These are phyloP conservation scores for Chaetomiaceae sp. DNA, from an alignment of 2,329 filamentous ascomycete species.

Conservation along the genomic window DNA sequence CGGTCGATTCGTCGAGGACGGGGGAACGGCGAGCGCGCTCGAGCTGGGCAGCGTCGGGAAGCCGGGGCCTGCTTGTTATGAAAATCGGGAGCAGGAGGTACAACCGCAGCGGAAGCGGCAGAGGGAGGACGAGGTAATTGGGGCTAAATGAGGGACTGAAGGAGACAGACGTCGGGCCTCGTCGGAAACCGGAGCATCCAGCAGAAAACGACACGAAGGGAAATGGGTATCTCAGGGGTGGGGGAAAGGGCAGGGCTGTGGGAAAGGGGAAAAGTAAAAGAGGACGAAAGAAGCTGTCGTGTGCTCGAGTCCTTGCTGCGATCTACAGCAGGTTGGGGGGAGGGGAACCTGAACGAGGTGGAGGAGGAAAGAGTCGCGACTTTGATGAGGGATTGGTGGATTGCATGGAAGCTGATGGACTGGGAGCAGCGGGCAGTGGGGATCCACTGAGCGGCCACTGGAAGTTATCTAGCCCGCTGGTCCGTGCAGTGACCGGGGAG, in stretches of 20 bases:
- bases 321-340: slow-evolving; percentile 28
- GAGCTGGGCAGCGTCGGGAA: neutral
- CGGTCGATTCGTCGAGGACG: neutral
- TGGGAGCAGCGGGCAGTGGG: slow-evolving; percentile 14
- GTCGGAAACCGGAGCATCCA: slow-evolving; percentile 16
- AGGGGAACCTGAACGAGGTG: slow-evolving; percentile 21
- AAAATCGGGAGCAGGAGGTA: neutral
- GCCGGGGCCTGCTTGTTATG: neutral
- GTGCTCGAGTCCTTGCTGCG: slow-evolving; percentile 28
- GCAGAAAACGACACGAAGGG: slow-evolving; percentile 38
- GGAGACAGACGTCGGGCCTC: slow-evolving; percentile 24
- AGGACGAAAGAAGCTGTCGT: slow-evolving; percentile 24
- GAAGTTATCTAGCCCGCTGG: slow-evolving; percentile 19
- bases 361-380: slow-evolving; percentile 21
- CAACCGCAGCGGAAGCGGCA: slow-evolving; percentile 12
- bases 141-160: slow-evolving; percentile 26
- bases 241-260: slow-evolving; percentile 9
- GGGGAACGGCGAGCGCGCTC: neutral
- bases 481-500: slow-evolving; percentile 14
- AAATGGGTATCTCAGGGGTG: slow-evolving; percentile 38
- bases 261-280: slow-evolving; percentile 22
- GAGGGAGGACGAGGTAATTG: slow-evolving; percentile 20
- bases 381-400: slow-evolving; percentile 26
- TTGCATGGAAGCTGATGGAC: slow-evolving; percentile 25
- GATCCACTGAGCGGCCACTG: slow-evolving; percentile 6